Percentiles rank a stretch among this genome's conserved stretches.
These are phyloP conservation scores for Heritiera fomes DNA, from an alignment of 345 rosid species.

Conservation along the genomic window DNA sequence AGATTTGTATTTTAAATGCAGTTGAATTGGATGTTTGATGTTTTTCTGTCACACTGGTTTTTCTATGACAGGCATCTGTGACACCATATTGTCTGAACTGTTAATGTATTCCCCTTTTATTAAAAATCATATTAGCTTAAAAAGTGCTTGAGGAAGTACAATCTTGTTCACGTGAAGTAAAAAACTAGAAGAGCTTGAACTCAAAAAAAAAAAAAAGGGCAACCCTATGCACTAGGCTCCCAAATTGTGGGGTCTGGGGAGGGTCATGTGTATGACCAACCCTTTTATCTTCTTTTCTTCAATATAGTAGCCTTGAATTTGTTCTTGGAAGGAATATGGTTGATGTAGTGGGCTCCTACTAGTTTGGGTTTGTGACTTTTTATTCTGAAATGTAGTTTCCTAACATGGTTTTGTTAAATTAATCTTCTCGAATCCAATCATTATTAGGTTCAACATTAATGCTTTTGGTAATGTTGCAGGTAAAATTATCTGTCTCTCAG, in stretches of 20 bases:
- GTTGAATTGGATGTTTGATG: slow-evolving; percentile 12
- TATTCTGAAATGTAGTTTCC: neutral
- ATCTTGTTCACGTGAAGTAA: neutral
- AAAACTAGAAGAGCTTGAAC: neutral
- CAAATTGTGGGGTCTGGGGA: too few relatives aligned
- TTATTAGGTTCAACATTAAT: slow-evolving; percentile 3
- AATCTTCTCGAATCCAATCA: neutral
- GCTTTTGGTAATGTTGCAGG: slow-evolving; percentile 52
- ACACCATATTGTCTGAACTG: slow-evolving; percentile 6
- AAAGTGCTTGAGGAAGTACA: slow-evolving; percentile 7
- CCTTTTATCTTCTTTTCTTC: neutral
- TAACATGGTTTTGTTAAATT: slow-evolving; percentile 7
- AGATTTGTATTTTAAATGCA: neutral
- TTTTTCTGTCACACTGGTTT: neutral
- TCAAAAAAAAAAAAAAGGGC: neutral
- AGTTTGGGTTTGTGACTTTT: slow-evolving; percentile 1
- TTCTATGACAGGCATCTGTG: neutral
- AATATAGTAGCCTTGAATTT: neutral
- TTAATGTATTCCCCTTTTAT: slow-evolving; percentile 52
- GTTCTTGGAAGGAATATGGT: slow-evolving; percentile 4
- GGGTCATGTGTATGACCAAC: neutral
- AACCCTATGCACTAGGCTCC: too few relatives aligned
- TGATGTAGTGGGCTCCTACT: neutral
- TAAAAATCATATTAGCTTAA: neutral
- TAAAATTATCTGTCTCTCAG: slow-evolving; percentile 96